Evolutionary conservation across 768 basidiomycete species (phyloP), one percentile per base, ranked within the genome.

Genomic region (Trametes sanguinea): DNA sequence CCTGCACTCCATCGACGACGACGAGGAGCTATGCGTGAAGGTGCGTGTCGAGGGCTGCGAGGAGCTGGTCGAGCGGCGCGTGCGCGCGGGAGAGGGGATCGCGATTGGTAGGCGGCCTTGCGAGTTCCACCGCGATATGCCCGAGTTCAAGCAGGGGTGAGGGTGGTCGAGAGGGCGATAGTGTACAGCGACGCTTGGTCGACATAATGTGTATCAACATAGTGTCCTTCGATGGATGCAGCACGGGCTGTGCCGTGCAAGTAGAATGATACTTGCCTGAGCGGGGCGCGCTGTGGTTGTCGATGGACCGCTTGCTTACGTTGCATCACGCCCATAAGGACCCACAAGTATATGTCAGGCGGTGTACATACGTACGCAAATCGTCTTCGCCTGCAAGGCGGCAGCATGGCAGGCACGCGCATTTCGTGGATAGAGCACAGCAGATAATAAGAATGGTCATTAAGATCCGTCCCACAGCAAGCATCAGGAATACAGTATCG

Each of bases 1-100:
- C 45, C 77, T 77, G 67, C 92, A 94, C 73, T 81, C 80, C 63
- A 68, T 77, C 45, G 86, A 90, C 65, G 76, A 79, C n/a, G 85
- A 83, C 30, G 86, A 84, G 42, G 80, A 83, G 53, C 80, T 75
- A 57, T 80, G 77, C 63, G 85, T 86, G 35, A 73, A 76, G 54
- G 73, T 89, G 33, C 66, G 70, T 57, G 72, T 72, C 37, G 65
- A 69, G 60, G 78, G 76, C 54, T 69, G 71, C 43, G 61, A 63
- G 17, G 67, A 67, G 1, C 62, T 67, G 52, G 66, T 59, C 44
- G 60, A 69, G 32, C 54, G 59, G 63, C 48, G 32, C 46, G 60
- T 72, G 29, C 66, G 56, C 43, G 62, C 72, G 2, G 76, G 76
- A 0, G 70, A 76, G 50, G 75, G 72, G 1, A 60, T 75, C 17